Evolutionary conservation across 495 filamentous ascomycete species (phyloP).

Genomic region (Aspergillus heteromorphus): DNA sequence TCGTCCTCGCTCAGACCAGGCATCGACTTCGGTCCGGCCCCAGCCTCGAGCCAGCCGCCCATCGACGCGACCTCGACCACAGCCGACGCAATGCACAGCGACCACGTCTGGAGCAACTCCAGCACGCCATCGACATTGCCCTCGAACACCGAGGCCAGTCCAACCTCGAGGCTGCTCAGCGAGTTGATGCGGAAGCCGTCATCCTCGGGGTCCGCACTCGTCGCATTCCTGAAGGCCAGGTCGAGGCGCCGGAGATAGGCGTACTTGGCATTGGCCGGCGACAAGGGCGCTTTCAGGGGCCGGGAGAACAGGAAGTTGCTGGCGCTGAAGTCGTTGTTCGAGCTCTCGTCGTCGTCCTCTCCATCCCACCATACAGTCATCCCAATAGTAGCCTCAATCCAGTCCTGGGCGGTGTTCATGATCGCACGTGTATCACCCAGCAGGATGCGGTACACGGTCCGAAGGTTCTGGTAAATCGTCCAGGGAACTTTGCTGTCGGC

Average conservation of each 20-base stretch:
- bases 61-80: constrained; percentile 73
- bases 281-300: constrained; percentile 20
- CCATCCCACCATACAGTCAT: constrained; percentile 88
- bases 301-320: constrained; percentile 26
- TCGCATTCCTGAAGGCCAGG: constrained; percentile 45
- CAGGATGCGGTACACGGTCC: constrained; percentile 67
- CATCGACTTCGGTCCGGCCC: constrained; percentile 20
- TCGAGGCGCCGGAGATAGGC: constrained; percentile 52
- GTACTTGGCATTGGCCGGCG: constrained; percentile 38
- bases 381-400: constrained; percentile 78
- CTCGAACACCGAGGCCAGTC: constrained; percentile 71
- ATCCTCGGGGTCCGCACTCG: constrained; percentile 39
- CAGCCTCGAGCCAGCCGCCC: constrained; percentile 63
- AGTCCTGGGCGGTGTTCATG: constrained; percentile 66
- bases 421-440: constrained; percentile 67
- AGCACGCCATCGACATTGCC: constrained; percentile 69
- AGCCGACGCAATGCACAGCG: constrained; percentile 64
- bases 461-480: constrained; percentile 76
- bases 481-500: constrained; percentile 81
- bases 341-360: constrained; percentile 46
- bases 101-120: constrained; percentile 70
- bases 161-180: constrained; percentile 66
- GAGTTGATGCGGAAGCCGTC: constrained; percentile 63
- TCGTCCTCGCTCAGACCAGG: constrained; percentile 52
- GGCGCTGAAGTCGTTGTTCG: constrained; percentile 16